These are phyloP conservation scores for Cystobasidium tubakii DNA, from an alignment of 768 basidiomycete species.

Conservation along the genomic window DNA sequence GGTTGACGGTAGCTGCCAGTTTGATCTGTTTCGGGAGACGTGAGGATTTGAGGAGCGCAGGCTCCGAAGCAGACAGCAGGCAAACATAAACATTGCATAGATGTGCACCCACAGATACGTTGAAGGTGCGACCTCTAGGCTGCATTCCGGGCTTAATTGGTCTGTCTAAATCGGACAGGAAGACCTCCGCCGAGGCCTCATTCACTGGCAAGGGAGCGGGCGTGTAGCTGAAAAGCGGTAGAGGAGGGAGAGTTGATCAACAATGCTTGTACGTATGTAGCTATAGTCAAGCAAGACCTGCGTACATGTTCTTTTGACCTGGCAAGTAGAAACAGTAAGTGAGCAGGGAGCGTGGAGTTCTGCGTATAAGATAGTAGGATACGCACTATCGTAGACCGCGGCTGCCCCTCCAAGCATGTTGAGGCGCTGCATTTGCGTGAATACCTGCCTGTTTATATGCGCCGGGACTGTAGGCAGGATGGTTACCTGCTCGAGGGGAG, in stretches of 20 bases:
- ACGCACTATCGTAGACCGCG: slow-evolving; percentile 31
- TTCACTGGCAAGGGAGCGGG: background rate
- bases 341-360: background rate
- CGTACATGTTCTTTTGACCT: slow-evolving; percentile 34
- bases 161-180: slow-evolving; percentile 31
- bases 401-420: background rate
- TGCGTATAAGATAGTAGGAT: background rate
- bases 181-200: background rate
- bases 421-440: background rate
- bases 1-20: slow-evolving; percentile 24
- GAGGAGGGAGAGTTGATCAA: too few species aligned
- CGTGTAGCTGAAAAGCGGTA: background rate
- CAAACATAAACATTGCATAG: too few species aligned
- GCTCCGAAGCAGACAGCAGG: too few species aligned
- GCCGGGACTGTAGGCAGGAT: slow-evolving; percentile 17
- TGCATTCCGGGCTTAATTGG: slow-evolving; percentile 2
- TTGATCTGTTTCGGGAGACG: background rate
- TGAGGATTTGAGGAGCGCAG: too few species aligned
- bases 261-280: too few species aligned
- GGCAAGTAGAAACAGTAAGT: background rate
- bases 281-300: too few species aligned
- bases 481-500: background rate
- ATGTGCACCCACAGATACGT: slow-evolving; percentile 29
- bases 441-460: slow-evolving; percentile 16
- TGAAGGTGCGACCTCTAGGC: slow-evolving; percentile 25